Base-by-base conservation (phyloP, 2,329 filamentous ascomycete species). In the Cercospora sojina region DNA sequence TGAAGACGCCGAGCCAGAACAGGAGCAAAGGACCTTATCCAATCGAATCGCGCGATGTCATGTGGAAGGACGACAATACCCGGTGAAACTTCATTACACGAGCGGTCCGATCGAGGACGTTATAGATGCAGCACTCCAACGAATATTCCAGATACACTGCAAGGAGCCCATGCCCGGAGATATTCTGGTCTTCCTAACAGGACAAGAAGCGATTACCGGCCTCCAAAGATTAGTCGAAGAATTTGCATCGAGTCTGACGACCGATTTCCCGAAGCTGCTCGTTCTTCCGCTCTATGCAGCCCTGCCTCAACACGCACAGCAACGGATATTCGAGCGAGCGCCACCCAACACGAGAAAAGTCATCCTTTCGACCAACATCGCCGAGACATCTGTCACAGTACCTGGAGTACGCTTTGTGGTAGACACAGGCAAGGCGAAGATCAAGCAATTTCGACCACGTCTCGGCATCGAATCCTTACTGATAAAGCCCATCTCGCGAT, bases 351-450 rank as follows among this genome's bases (percentile, higher is more conserved):
- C 92, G 0, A 86, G 95, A 51, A 98, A 98, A 76, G 85, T 98
- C 12, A 93, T 99, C 0, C 82, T 99, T 0, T 90, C 93, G 0
- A 99, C 95, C 13, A 99, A 99, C 75, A 98, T 99, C 73, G 95
- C 95, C n/a, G 95, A 99, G 78, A 98, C 95, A 0, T 98, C 95
- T 1, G 91, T 99, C 66, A 99, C 95, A 0, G 93, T 99, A 0
- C 91, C 94, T 0, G 95, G 95, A 2, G 93, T 99, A 6, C 88
- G 92, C 4, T 95, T 91, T 72, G 94, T 99, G 9, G 86, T 99
- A 20, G 95, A 99, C 76, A 91, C 91, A 64, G 95, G 95, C 55
- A 97, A 97, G 74, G 91, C 91, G 8, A 99, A 99, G 77, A 86
- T 96, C 70, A 97, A 97, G 79, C 91, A 96, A 71, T 99, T 93